Base-by-base conservation (phyloP, 2,329 filamentous ascomycete genomes). In the Penicillium corylophilum region DNA sequence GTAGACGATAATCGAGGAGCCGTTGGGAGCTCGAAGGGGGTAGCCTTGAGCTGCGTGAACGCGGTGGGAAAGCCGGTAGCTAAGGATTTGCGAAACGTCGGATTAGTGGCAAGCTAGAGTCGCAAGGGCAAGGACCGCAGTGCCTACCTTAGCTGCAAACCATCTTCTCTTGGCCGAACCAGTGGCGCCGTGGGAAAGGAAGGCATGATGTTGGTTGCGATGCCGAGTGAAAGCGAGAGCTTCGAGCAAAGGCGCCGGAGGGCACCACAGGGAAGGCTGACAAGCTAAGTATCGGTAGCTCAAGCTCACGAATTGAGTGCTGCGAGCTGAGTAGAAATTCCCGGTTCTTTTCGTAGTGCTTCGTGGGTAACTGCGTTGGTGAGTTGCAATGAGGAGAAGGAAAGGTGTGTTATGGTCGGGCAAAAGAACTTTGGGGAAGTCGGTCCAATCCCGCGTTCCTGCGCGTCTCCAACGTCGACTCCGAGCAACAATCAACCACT, bases 1-100 rank as follows among this genome's bases (percentile, higher is more conserved):
- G 59, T 83, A 85, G 12, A 86, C 62, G 40, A 86, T 73, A 52
- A 87, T 74, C 2, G 79, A 82, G 3, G 84, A 86, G 64, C 82
- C 82, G 67, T 86, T 85, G 20, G 82, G 78, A 18, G 82, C 75
- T 55, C 75, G 74, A 33, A 81, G 66, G 5, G 84, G 83, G 63
- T 86, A 86, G 57, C 80, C 73, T 64, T 78, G 76, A 12, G 82
- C 77, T 50, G 74, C 72, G 69, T 82, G 77, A 52, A 82, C 74
- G 60, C 82, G 80, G 64, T 83, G 79, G 13, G 81, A 77, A 29
- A 85, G 76, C 60, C 83, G 76, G 64, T 86, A 86, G 68, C 83
- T 86, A 61, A 46, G 50, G 38, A 41, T 51, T 47, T 48, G 44
- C 39, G 42, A 46, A 42, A 31, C 20, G 23, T 16, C 35, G 35